Percentiles rank a stretch among this genome's conserved stretches.
phyloP scores from a whole-genome alignment of 306 rosid species.

The Quercus variabilis region DNA sequence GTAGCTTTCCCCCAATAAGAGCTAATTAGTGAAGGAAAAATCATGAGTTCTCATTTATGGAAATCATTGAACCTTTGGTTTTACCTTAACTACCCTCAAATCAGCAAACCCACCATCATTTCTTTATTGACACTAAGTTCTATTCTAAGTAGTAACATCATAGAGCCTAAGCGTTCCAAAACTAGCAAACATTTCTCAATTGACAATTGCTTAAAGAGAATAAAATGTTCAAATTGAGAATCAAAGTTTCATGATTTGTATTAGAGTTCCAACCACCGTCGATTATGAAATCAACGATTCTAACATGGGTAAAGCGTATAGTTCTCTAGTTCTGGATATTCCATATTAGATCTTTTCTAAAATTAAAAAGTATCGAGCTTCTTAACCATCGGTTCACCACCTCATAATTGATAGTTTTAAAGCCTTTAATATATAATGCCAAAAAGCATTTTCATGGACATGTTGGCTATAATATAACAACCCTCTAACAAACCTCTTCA shows the following conservation, averaged over 20 bases:
- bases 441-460: not conserved
- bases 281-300: not conserved
- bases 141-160: not conserved
- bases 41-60: not conserved
- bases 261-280: not conserved
- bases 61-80: not conserved
- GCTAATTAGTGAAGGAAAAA: too few species aligned
- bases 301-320: not conserved
- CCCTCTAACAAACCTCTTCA: constrained; percentile 12
- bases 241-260: not conserved
- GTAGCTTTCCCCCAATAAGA: not conserved
- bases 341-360: not conserved
- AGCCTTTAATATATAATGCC: not conserved
- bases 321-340: not conserved
- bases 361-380: not conserved
- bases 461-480: constrained; percentile 7
- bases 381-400: not conserved
- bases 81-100: not conserved
- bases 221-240: not conserved
- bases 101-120: not conserved
- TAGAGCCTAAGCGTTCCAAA: not conserved
- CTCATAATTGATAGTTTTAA: not conserved
- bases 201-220: too few species aligned
- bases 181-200: not conserved
- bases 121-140: not conserved